These are phyloP conservation scores for Aspergillus pseudoglaucus DNA, from an alignment of 2,329 filamentous ascomycete genomes.

Conservation along the genomic window DNA sequence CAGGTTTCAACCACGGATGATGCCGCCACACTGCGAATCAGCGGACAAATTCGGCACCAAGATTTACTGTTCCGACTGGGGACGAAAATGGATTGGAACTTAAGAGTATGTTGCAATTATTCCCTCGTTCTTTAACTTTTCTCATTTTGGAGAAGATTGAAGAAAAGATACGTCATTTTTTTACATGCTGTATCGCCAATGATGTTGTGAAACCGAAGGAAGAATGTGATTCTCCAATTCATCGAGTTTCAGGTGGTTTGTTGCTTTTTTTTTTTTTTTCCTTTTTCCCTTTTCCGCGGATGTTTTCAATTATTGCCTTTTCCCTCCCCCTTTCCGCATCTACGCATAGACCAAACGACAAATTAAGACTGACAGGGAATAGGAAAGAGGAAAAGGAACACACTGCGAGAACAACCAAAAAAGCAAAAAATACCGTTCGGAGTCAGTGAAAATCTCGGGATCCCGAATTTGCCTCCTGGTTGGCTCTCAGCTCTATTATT, in stretches of 20 bases:
- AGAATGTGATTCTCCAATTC: slow-evolving; percentile 2
- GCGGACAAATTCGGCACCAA: not conserved
- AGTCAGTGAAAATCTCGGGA: not conserved
- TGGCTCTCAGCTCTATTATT: not conserved
- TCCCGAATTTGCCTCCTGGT: not conserved
- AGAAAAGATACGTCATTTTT: not conserved
- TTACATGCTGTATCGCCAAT: not conserved
- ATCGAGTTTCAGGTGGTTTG: not conserved
- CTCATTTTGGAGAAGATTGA: not conserved
- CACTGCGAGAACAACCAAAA: not conserved
- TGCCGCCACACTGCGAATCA: not conserved
- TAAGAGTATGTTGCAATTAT: not conserved
- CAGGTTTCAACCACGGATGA: not conserved
- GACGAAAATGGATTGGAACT: not conserved
- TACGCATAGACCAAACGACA: too few relatives aligned
- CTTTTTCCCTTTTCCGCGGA: too few relatives aligned
- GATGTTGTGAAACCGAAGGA: not conserved
- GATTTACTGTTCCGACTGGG: not conserved
- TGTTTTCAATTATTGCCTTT: too few relatives aligned
- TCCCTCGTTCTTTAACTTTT: not conserved
- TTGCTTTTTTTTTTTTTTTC: not conserved
- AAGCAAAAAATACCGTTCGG: not conserved
- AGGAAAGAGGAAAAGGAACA: not conserved
- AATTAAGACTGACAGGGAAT: not conserved
- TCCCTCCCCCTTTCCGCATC: too few relatives aligned